Evolutionary conservation across 116 monocot genomes (phyloP).

Genomic region (Thalassia testudinum): DNA sequence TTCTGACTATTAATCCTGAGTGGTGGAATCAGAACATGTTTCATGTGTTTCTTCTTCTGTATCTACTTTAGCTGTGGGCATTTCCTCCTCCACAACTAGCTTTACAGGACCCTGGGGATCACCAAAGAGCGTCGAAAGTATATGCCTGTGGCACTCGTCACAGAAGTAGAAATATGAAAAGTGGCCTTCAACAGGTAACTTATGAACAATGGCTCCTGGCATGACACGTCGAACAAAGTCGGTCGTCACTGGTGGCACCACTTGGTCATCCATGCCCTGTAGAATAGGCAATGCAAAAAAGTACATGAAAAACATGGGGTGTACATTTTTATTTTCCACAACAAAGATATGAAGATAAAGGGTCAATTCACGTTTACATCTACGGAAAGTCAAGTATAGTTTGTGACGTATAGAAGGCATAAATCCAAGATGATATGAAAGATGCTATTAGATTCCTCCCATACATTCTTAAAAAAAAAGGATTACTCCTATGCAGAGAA

Average conservation of each 20-base stretch:
- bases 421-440: no score
- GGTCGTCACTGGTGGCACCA: conserved; percentile 74
- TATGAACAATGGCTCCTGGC: conserved; percentile 76
- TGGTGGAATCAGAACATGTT: conserved; percentile 1
- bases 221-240: conserved; percentile 63
- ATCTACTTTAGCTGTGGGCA: conserved; percentile 1
- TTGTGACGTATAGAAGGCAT: no score
- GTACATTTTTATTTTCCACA: no score
- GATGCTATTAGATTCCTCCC: no score
- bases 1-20: conserved; percentile 1
- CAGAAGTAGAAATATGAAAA: conserved; percentile 93
- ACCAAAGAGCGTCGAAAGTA: conserved; percentile 82
- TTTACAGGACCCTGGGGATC: conserved; percentile 45
- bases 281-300: neutral
- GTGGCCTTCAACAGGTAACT: conserved; percentile 73
- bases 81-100: neutral
- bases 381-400: no score
- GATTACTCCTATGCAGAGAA: no score
- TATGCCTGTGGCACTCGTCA: conserved; percentile 82
- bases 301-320: no score
- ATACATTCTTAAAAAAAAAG: no score
- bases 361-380: neutral
- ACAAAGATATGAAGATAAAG: no score
- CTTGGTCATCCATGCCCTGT: conserved; percentile 88
- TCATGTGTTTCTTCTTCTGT: conserved; percentile 9